Evolutionary conservation across 129 eudicot genomes (phyloP), one percentile per base, ranked within the genome.

Genomic region (Helianthus tuberosus): DNA sequence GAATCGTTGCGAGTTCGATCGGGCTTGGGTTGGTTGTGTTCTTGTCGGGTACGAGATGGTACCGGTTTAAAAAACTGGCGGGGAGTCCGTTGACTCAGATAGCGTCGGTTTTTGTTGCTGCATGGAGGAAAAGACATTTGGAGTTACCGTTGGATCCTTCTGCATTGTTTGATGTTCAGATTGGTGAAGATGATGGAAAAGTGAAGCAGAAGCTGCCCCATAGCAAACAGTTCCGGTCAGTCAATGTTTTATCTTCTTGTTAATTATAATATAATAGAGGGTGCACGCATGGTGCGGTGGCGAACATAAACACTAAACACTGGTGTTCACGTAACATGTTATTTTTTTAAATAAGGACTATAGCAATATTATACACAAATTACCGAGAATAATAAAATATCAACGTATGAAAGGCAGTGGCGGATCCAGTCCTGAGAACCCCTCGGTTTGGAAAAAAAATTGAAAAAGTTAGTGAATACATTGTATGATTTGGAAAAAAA

Each of bases 71-170:
- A 90, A 94, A 88, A 70, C 91, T 94, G 12, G 88, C 61, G 75
- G 96, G 98, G 2, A 94, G 98, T 66, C 98, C 98, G 41, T 83
- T 94, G 60, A 94, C 98, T 47, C 98, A 94, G 58, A 88, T 94
- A 47, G 97, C 93, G 5, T 75, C 97, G 0, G 98, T 94, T 4
- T 83, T 81, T 68, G 77, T 90, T 6, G 96, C 81, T 36, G 97
- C 98, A 5, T 88, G 88, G 97, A 86, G 88, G 84, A 88, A 88
- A 73, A 85, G 93, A 52, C 57, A 77, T 27, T 11, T 83, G 80
- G 87, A 91, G 70, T 58, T 83, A 41, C 98, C 98, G 0, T 88
- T 93, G 17, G 96, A 94, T 74, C 43, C 89, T 13, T 83, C 84
- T 3, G 74, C 77, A 17, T 63, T 94, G 11, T 88, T 76, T 62